phyloP scores from a whole-genome alignment of 2,329 filamentous ascomycete genomes.

The Monosporascus ibericus region DNA sequence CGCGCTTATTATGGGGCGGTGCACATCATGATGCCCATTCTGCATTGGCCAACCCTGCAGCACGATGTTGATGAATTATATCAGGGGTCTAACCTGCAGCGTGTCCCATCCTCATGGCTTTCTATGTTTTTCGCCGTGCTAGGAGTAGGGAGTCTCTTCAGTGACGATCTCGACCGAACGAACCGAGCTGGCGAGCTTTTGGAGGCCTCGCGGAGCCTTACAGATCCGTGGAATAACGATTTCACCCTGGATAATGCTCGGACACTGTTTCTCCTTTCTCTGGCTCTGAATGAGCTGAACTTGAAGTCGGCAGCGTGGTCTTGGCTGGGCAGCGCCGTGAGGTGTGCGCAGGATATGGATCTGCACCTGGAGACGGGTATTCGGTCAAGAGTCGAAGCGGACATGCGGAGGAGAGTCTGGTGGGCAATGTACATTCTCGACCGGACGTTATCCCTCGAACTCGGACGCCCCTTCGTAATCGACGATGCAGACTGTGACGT shows the following conservation, averaged over 20 bases:
- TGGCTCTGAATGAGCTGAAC: constrained; percentile 82
- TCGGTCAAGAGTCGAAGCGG: constrained; percentile 70
- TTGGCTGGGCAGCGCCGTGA: constrained; percentile 75
- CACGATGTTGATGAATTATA: constrained; percentile 73
- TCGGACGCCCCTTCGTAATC: constrained; percentile 75
- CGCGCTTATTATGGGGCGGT: constrained; percentile 69
- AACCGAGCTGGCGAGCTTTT: constrained; percentile 57
- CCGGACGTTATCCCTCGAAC: constrained; percentile 71
- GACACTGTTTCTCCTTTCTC: constrained; percentile 63
- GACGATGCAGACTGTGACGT: constrained; percentile 86
- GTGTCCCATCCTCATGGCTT: constrained; percentile 63
- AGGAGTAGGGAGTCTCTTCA: constrained; percentile 75
- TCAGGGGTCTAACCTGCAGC: constrained; percentile 52
- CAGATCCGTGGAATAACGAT: constrained; percentile 78
- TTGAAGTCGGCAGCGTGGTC: constrained; percentile 78
- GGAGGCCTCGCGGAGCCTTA: constrained; percentile 60
- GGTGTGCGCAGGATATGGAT: constrained; percentile 77
- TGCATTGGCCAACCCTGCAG: constrained; percentile 84
- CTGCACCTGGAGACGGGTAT: constrained; percentile 70
- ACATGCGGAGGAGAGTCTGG: constrained; percentile 85
- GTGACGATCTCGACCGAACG: constrained; percentile 47
- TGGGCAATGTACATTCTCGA: constrained; percentile 92
- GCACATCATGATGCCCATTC: constrained; percentile 74
- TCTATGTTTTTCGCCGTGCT: constrained; percentile 78
- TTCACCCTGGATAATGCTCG: constrained; percentile 71